These are phyloP conservation scores for Ceratocystis huliohia DNA, from an alignment of 2,329 filamentous ascomycete genomes.

Conservation along the genomic window DNA sequence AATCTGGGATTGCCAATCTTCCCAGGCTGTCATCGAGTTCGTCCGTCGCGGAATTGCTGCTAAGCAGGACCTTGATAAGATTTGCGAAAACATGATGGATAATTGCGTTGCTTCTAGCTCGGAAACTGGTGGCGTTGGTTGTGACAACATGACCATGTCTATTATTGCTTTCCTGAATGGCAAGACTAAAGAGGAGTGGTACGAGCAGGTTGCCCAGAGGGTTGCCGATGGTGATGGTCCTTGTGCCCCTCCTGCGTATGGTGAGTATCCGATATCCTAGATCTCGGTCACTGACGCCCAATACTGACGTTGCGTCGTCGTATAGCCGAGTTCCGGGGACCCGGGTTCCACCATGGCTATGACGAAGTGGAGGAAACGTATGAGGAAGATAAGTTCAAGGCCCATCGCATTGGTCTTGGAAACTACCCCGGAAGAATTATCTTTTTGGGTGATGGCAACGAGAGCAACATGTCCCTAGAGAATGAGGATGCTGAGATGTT, in stretches of 20 bases:
- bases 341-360: conserved; percentile 69
- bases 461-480: conserved; percentile 60
- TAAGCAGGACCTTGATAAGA: conserved; percentile 86
- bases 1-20: conserved; percentile 99
- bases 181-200: conserved; percentile 95
- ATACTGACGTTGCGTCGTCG: conserved; percentile 22
- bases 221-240: conserved; percentile 95
- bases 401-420: conserved; percentile 42
- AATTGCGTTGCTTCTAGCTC: conserved; percentile 97
- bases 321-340: conserved; percentile 72
- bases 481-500: conserved; percentile 89
- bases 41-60: conserved; percentile 91
- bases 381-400: conserved; percentile 59
- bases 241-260: conserved; percentile 97
- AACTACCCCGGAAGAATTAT: conserved; percentile 80
- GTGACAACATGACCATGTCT: conserved; percentile 99
- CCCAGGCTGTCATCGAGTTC: conserved; percentile 93
- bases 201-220: conserved; percentile 83
- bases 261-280: conserved; percentile 50
- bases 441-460: conserved; percentile 86
- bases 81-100: conserved; percentile 99
- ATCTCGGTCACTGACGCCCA: conserved; percentile 23
- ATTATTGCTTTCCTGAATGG: conserved; percentile 81
- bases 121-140: conserved; percentile 92
- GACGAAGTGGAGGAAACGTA: conserved; percentile 69